A percentile compares a stretch with the other conserved stretches of the same genome.
phyloP scores from a whole-genome alignment of 2,329 filamentous ascomycete species.

The Didymella sp. region DNA sequence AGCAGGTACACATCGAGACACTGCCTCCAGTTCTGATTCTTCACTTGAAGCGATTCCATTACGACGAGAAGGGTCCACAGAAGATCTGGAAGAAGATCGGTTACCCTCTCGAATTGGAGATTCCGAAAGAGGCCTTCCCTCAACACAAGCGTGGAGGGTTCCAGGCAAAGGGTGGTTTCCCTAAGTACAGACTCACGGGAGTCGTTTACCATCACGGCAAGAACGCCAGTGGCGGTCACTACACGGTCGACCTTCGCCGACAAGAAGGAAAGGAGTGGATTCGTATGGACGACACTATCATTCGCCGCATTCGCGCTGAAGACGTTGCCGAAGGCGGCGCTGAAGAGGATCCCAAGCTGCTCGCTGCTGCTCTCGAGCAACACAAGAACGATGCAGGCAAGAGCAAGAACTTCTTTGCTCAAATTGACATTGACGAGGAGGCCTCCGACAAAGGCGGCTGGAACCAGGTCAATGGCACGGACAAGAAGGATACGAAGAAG shows the following conservation, averaged over 20 bases:
- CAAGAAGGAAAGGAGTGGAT: constrained; percentile 98
- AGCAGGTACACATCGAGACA: constrained; percentile 93
- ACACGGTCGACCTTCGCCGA: constrained; percentile 94
- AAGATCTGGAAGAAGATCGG: constrained; percentile 99
- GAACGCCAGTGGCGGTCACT: constrained; percentile 94
- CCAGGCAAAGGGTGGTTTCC: constrained; percentile 70
- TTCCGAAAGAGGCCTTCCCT: constrained; percentile 88
- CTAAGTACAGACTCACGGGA: constrained; percentile 83
- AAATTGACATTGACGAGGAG: constrained; percentile 65
- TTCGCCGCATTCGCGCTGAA: constrained; percentile 82
- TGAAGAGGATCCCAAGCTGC: constrained; percentile 77
- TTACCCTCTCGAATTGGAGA: constrained; percentile 92
- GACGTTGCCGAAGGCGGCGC: constrained; percentile 87
- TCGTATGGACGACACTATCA: constrained; percentile 90
- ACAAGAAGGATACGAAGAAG: constrained; percentile 65
- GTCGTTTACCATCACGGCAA: constrained; percentile 98
- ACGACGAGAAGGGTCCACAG: constrained; percentile 86
- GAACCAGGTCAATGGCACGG: constrained; percentile 81
- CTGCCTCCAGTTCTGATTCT: constrained; percentile 91
- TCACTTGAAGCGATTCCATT: constrained; percentile 97
- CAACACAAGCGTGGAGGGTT: constrained; percentile 73
- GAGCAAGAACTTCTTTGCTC: constrained; percentile 77
- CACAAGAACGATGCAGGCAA: constrained; percentile 65
- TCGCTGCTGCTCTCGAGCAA: constrained; percentile 69
- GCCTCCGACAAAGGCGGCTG: constrained; percentile 73